Percentiles rank a stretch among this genome's conserved stretches.
Evolutionary conservation across 2,329 filamentous ascomycete species (phyloP).

Genomic region (Fusarium sarcochroum): DNA sequence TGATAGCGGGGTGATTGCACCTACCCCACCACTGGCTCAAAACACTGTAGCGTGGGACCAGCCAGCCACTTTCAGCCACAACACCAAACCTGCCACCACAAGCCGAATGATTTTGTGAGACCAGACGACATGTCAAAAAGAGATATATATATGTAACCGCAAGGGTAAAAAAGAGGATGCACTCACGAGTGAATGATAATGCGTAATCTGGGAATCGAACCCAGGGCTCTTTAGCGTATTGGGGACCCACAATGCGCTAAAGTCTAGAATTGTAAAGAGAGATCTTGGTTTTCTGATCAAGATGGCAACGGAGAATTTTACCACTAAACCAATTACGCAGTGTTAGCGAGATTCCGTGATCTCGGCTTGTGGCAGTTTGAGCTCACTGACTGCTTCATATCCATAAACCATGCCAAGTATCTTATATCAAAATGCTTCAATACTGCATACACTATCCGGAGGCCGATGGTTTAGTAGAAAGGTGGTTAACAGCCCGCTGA

Average conservation of each 20-base stretch:
- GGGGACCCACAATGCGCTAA: too few relatives aligned
- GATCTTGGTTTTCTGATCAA: too few relatives aligned
- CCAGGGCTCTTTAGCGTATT: too few relatives aligned
- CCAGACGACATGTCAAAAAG: neutral
- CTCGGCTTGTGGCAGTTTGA: neutral
- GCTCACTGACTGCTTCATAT: too few relatives aligned
- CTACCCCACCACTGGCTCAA: conserved; percentile 42
- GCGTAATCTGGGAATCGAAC: conserved; percentile 47
- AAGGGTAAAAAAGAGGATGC: neutral
- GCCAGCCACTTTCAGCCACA: conserved; percentile 5
- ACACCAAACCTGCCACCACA: neutral
- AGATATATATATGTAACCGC: neutral
- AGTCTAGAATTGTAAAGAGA: too few relatives aligned
- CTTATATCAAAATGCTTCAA: too few relatives aligned
- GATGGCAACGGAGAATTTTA: conserved; percentile 47
- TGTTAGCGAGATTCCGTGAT: neutral
- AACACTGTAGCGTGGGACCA: neutral
- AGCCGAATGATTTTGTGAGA: too few relatives aligned
- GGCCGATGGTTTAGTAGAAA: neutral
- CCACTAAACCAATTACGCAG: conserved; percentile 44
- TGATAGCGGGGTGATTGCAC: conserved; percentile 45
- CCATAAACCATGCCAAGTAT: too few relatives aligned
- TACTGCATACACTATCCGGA: too few relatives aligned
- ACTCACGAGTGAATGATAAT: neutral
- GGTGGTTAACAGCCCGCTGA: neutral